Conservation (phyloP, 2,329 filamentous ascomycete genomes). For the Botrytis medusae region DNA sequence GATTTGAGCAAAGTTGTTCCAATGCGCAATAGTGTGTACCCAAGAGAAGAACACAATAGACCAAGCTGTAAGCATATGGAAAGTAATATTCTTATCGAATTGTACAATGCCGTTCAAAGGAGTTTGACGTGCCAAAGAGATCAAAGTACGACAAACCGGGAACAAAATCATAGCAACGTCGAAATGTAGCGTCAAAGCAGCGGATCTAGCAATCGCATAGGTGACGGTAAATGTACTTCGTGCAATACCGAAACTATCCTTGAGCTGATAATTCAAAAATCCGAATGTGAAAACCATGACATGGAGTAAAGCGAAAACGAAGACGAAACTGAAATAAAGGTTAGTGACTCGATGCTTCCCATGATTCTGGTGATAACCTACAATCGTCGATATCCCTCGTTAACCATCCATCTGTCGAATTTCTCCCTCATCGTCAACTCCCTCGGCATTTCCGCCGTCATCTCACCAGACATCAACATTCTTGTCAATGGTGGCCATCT, state of each 20-base stretch:
- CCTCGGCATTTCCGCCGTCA: constrained; percentile 71
- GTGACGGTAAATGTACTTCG: constrained; percentile 71
- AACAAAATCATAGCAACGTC: constrained; percentile 78
- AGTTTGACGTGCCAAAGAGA: constrained; percentile 77
- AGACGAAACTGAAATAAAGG: constrained; percentile 62
- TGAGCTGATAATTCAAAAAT: constrained; percentile 76
- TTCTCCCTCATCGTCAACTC: constrained; percentile 67
- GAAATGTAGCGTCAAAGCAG: constrained; percentile 76
- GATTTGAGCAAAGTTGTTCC: constrained; percentile 81
- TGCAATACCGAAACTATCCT: constrained; percentile 68
- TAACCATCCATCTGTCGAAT: constrained; percentile 86
- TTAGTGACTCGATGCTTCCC: constrained; percentile 35
- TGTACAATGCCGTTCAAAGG: constrained; percentile 83
- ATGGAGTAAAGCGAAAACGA: constrained; percentile 71
- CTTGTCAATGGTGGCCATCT: constrained; percentile 81
- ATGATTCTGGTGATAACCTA: constrained; percentile 47
- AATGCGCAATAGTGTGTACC: constrained; percentile 83
- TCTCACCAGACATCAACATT: constrained; percentile 80
- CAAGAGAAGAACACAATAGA: constrained; percentile 87
- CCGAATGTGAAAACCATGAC: constrained; percentile 76
- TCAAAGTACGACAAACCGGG: constrained; percentile 80
- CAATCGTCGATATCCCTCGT: constrained; percentile 80
- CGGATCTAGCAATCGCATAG: constrained; percentile 72
- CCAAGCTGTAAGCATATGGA: constrained; percentile 83
- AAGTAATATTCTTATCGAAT: constrained; percentile 87